A percentile compares a stretch with the other conserved stretches of the same genome.
These are phyloP conservation scores for Aspergillus sp. DNA, from an alignment of 2,329 filamentous ascomycete genomes.

Conservation along the genomic window DNA sequence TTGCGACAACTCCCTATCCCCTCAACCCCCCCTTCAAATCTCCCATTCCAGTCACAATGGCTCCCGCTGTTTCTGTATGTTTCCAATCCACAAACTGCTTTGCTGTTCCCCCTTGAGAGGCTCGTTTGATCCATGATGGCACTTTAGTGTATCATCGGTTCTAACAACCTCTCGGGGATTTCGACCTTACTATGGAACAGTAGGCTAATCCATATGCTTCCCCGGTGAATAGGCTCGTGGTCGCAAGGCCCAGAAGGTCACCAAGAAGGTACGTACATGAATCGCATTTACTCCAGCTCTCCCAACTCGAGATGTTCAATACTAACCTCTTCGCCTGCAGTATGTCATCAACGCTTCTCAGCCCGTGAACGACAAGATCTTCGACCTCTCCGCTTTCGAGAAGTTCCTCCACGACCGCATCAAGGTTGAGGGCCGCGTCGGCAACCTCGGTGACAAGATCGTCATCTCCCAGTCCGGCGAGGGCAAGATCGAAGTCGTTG, in stretches of 20 bases:
- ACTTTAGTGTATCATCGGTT: neutral
- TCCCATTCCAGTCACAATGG: conserved; percentile 65
- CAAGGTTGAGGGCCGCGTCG: conserved; percentile 98
- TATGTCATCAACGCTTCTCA: conserved; percentile 99
- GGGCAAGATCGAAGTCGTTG: conserved; percentile 96
- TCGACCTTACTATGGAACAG: conserved; percentile 60
- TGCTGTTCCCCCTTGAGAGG: conserved; percentile 73
- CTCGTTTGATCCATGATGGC: conserved; percentile 26
- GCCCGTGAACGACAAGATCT: conserved; percentile 99
- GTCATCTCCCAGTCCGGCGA: conserved; percentile 87
- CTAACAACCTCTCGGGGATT: conserved; percentile 18
- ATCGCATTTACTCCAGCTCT: conserved; percentile 2
- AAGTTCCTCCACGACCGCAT: conserved; percentile 99
- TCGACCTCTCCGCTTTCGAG: conserved; percentile 97
- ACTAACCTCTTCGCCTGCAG: conserved; percentile 45
- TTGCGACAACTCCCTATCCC: conserved; percentile 58
- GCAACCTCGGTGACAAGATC: conserved; percentile 94
- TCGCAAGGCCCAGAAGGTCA: conserved; percentile 50
- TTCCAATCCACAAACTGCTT: conserved; percentile 65
- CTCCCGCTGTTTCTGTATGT: conserved; percentile 85
- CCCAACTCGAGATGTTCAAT: neutral
- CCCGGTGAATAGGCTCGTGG: conserved; percentile 42
- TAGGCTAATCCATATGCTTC: conserved; percentile 81
- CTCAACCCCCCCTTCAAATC: conserved; percentile 31
- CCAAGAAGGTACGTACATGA: conserved; percentile 44